Base-by-base conservation (phyloP, 2,329 filamentous ascomycete genomes). In the Zasmidium angulare region DNA sequence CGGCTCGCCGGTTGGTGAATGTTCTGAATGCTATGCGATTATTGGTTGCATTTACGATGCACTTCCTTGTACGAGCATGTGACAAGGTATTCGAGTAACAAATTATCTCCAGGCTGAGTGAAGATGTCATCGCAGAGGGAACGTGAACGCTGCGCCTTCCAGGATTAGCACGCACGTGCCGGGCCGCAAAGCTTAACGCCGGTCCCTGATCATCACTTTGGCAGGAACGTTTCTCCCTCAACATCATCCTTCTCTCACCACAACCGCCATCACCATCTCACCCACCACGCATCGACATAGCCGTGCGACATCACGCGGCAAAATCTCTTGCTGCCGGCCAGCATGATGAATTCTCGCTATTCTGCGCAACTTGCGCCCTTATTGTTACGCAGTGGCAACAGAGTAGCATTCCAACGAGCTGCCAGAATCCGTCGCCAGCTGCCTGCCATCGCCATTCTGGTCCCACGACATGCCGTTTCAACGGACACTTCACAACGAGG, bases 401-500 rank as follows among this genome's bases (percentile, higher is more conserved):
- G 78, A 66, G 72, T 74, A 58, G 74, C 75, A 58, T 74, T 75
- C 55, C 73, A 76, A 46, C 71, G 75, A 43, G 72, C 74, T 56
- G 70, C 75, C 48, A 70, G 72, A 46, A 71, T 84, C 48, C 82
- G 81, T 58, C 76, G 79, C 51, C 78, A 82, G 50, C 64, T 85
- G 21, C 81, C 81, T 29, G 84, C 85, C 10, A 77, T 87, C 52
- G 84, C 84, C 46, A 81, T 86, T 54, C 72, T 86, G 56, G 72
- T 87, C 20, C 82, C 84, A 2, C 76, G 82, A 58, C 73, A 74
- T 62, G 58, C 58, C 36, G 79, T 84, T 63, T 78, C 83, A 24
- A 88, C 86, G 50, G 84, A 87, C 63, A 81, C 83, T 12, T 81
- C 81, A 60, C 81, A 82, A 14, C 79, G 83, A 53, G 56, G 60